A percentile compares a stretch with the other conserved stretches of the same genome.
These are phyloP conservation scores for Trichoderma atroviride DNA, from an alignment of 2,329 filamentous ascomycete genomes.

Conservation along the genomic window DNA sequence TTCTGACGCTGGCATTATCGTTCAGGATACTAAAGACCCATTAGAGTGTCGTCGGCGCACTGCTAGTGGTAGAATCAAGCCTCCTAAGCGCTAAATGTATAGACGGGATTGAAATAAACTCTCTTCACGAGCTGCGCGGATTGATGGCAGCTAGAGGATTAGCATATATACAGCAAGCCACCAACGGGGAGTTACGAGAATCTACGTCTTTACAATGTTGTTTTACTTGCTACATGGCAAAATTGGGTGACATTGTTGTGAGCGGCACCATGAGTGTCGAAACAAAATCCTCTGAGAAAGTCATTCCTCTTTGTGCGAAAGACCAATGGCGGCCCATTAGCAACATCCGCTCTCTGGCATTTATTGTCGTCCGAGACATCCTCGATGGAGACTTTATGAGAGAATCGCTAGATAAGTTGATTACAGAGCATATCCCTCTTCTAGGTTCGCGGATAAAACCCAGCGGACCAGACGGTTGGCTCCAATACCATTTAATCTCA, in stretches of 20 bases:
- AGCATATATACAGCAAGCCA: neutral
- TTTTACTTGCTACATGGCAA: neutral
- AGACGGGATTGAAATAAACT: neutral
- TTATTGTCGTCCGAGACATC: conserved; percentile 27
- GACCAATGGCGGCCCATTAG: conserved; percentile 29
- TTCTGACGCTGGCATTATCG: neutral
- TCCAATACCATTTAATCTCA: conserved; percentile 27
- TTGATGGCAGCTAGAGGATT: neutral
- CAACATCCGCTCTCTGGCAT: conserved; percentile 28
- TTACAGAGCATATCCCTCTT: conserved; percentile 28
- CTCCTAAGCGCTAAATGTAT: conserved; percentile 13
- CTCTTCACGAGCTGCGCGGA: neutral
- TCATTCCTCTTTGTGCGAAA: conserved; percentile 26
- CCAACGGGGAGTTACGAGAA: neutral
- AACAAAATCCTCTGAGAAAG: neutral
- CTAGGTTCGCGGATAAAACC: conserved; percentile 28
- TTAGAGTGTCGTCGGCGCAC: neutral
- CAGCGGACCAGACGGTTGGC: conserved; percentile 1
- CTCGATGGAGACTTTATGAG: conserved; percentile 26
- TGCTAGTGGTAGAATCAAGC: neutral
- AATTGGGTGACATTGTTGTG: neutral
- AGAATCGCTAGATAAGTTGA: conserved; percentile 27
- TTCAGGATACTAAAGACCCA: neutral
- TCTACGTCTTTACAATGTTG: no score
- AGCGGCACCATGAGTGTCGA: conserved; percentile 5